Evolutionary conservation across 2,329 filamentous ascomycete genomes (phyloP).

Genomic region (Akanthomyces uredinophilus): DNA sequence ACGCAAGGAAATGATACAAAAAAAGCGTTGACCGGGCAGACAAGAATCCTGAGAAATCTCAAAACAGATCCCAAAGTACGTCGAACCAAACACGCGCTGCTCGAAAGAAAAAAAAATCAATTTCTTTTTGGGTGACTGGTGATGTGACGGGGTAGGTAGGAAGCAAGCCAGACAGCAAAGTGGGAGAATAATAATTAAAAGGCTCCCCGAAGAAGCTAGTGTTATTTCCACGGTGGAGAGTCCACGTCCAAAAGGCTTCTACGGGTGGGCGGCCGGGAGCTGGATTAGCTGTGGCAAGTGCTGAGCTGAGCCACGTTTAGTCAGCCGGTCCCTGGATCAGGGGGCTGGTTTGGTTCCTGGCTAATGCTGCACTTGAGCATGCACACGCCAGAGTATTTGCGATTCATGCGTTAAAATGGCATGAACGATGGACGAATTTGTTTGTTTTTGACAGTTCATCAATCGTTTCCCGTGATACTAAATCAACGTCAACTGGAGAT

Average conservation of each 20-base stretch:
- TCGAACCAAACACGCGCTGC: conserved; percentile 14
- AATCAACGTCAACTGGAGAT: no score
- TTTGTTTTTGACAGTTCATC: no score
- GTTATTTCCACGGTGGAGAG: conserved; percentile 11
- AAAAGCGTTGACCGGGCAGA: conserved; percentile 11
- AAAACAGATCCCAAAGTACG: conserved; percentile 10
- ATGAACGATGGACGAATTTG: no score
- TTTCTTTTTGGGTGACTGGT: conserved; percentile 6
- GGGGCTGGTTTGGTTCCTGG: not conserved
- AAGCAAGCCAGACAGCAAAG: conserved; percentile 19
- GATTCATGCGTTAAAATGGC: no score
- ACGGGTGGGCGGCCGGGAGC: not conserved
- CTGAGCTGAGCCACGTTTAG: not conserved
- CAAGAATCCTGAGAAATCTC: conserved; percentile 11
- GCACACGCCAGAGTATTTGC: no score
- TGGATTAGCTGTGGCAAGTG: not conserved
- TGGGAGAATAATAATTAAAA: conserved; percentile 13
- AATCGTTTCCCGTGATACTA: no score
- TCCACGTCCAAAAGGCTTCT: not conserved
- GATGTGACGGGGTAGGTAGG: conserved; percentile 14
- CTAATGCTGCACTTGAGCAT: not conserved
- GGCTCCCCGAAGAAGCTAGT: conserved; percentile 12
- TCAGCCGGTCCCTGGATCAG: not conserved
- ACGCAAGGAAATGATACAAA: conserved; percentile 15
- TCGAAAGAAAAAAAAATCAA: conserved; percentile 14